These are phyloP conservation scores for Alnus rubra DNA, from an alignment of 306 rosid species.

Conservation along the genomic window DNA sequence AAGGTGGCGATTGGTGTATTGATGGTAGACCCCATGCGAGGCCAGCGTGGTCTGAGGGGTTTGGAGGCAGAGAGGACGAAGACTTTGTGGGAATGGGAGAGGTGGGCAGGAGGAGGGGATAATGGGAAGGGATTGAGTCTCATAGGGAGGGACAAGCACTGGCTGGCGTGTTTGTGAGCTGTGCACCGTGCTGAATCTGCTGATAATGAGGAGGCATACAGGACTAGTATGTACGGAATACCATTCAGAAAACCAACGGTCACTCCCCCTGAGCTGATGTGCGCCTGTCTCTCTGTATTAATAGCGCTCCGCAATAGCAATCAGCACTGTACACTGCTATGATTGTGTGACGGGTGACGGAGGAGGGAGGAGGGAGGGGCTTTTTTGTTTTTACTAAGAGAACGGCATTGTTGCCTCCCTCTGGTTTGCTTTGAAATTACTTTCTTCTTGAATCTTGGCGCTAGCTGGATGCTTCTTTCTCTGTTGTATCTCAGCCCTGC, in stretches of 20 bases:
- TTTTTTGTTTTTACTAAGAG: too few relatives aligned
- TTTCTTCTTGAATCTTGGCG: too few relatives aligned
- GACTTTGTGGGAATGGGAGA: constrained; percentile 9
- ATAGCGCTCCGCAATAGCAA: too few relatives aligned
- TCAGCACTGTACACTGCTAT: too few relatives aligned
- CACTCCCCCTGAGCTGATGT: too few relatives aligned
- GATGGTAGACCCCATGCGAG: constrained; percentile 48
- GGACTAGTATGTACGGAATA: not conserved
- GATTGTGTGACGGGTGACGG: too few relatives aligned
- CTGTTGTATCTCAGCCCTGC: too few relatives aligned
- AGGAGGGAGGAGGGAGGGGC: too few relatives aligned
- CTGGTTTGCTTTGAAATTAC: too few relatives aligned
- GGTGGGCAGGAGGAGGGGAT: constrained; percentile 8
- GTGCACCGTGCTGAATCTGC: not conserved
- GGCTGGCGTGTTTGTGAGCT: constrained; percentile 23
- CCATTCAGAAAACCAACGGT: not conserved
- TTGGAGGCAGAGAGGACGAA: not conserved
- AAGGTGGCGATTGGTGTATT: not conserved
- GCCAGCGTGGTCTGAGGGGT: constrained; percentile 19
- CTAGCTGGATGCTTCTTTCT: too few relatives aligned
- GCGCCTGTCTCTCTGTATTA: too few relatives aligned
- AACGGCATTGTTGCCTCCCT: too few relatives aligned
- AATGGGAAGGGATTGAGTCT: constrained; percentile 33
- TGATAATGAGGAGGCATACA: not conserved
- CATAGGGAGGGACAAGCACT: constrained; percentile 33